These are phyloP conservation scores for Rhododendron mucronatum DNA, from an alignment of 148 eudicot genomes.

Conservation along the genomic window DNA sequence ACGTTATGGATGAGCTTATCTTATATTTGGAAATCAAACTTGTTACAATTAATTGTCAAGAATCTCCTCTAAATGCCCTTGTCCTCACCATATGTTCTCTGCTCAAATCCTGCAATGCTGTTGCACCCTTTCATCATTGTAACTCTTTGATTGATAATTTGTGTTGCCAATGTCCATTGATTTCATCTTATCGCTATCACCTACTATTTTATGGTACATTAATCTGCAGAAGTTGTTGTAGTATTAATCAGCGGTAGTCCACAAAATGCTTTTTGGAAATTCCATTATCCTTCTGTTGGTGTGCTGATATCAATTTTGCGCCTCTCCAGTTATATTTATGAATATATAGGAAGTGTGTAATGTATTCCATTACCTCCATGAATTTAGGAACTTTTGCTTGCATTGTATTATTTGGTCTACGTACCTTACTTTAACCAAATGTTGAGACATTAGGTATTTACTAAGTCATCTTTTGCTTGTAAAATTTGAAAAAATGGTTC, in stretches of 20 bases:
- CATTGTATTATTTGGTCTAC: neutral
- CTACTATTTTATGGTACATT: neutral
- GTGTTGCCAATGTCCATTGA: neutral
- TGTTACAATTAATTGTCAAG: neutral
- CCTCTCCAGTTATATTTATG: neutral
- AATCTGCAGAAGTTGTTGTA: neutral
- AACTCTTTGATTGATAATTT: neutral
- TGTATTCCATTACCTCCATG: neutral
- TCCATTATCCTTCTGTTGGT: neutral
- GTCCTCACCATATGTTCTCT: neutral
- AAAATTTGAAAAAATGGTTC: too few relatives aligned
- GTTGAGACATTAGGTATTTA: neutral
- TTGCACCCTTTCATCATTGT: neutral
- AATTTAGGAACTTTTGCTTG: neutral
- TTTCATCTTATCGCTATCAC: neutral
- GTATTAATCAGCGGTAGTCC: neutral
- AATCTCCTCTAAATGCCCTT: neutral
- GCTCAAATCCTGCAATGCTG: slow-evolving; percentile 2
- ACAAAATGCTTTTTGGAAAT: neutral
- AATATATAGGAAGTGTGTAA: neutral
- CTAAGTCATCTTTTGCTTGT: neutral
- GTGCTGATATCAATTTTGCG: neutral
- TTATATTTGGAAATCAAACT: neutral
- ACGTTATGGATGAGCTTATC: neutral
- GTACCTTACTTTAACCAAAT: neutral